phyloP scores from a whole-genome alignment of 2,329 filamentous ascomycete genomes.

The Thelonectria discophora region DNA sequence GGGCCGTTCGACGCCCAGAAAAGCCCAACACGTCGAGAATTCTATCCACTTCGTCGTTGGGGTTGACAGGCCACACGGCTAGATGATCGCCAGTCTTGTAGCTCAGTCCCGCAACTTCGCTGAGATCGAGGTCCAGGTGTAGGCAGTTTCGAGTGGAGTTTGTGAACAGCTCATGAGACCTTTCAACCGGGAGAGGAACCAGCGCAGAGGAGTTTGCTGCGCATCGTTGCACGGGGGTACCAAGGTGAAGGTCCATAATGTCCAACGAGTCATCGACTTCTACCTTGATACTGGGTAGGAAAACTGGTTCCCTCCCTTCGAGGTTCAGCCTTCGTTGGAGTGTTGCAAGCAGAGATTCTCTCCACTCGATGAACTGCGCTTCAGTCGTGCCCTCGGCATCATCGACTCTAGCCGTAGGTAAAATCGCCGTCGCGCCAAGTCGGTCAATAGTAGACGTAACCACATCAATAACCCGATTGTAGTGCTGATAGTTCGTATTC shows the following conservation, averaged over 20 bases:
- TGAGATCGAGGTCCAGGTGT: conserved; percentile 50
- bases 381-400: conserved; percentile 46
- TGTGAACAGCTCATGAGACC: conserved; percentile 30
- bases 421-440: conserved; percentile 41
- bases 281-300: conserved; percentile 30
- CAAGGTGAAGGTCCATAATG: conserved; percentile 33
- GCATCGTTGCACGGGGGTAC: conserved; percentile 31
- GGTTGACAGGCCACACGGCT: conserved; percentile 51
- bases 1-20: conserved; percentile 26
- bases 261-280: conserved; percentile 35
- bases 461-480: conserved; percentile 46
- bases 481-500: conserved; percentile 52
- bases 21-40: conserved; percentile 43
- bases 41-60: conserved; percentile 45
- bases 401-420: conserved; percentile 43
- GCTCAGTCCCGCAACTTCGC: conserved; percentile 36
- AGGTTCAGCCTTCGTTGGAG: conserved; percentile 29
- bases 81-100: conserved; percentile 55
- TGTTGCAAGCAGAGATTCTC: conserved; percentile 39
- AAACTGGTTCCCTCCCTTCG: conserved; percentile 32
- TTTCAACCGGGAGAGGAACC: conserved; percentile 21
- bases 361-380: conserved; percentile 51
- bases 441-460: conserved; percentile 36
- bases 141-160: conserved; percentile 42
- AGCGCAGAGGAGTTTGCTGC: conserved; percentile 27